These are phyloP conservation scores for Aschersonia sp. DNA, from an alignment of 2,329 filamentous ascomycete species.

Conservation along the genomic window DNA sequence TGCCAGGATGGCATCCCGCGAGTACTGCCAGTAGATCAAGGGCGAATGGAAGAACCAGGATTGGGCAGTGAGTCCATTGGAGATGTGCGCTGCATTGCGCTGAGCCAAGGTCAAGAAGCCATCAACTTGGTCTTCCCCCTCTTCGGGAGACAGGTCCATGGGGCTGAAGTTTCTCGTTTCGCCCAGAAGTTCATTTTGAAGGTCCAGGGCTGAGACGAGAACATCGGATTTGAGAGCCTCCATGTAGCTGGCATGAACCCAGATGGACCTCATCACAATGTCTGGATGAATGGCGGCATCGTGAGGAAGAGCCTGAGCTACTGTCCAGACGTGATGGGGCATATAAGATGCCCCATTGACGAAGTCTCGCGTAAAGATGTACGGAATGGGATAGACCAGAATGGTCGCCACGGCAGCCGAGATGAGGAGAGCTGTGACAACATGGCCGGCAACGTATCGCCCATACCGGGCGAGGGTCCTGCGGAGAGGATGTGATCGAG, in stretches of 20 bases:
- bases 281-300: conserved; percentile 39
- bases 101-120: conserved; percentile 25
- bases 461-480: conserved; percentile 53
- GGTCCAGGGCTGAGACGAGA: conserved; percentile 48
- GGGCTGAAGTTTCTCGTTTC: conserved; percentile 41
- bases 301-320: conserved; percentile 47
- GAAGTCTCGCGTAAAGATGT: conserved; percentile 59
- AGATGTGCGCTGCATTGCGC: conserved; percentile 41
- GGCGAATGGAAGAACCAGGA: conserved; percentile 76
- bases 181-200: conserved; percentile 57
- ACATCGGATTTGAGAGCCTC: conserved; percentile 53
- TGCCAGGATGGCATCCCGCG: conserved; percentile 35
- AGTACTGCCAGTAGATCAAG: conserved; percentile 66
- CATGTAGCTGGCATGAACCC: conserved; percentile 74
- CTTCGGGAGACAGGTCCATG: conserved; percentile 14
- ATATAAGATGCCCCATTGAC: conserved; percentile 56
- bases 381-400: conserved; percentile 61
- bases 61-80: conserved; percentile 43
- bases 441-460: conserved; percentile 55
- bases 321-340: conserved; percentile 71
- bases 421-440: conserved; percentile 56
- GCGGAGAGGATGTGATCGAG: conserved; percentile 50
- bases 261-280: conserved; percentile 69
- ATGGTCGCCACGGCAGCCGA: conserved; percentile 58
- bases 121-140: conserved; percentile 14